Evolutionary conservation across 2,329 filamentous ascomycete species (phyloP).

Genomic region (Aspergillus sp.): DNA sequence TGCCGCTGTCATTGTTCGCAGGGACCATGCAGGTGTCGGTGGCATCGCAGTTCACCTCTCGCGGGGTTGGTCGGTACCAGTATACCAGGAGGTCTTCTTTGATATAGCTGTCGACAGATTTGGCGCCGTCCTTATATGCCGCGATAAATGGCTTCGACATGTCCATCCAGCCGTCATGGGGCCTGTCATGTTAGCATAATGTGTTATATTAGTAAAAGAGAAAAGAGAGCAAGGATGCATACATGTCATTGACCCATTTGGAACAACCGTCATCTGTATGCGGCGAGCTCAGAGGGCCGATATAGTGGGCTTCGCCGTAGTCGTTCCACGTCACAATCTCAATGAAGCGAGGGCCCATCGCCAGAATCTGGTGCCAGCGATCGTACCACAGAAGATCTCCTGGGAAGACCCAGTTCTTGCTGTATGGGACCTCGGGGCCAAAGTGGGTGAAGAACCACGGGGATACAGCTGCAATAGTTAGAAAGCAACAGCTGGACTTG

Average conservation of each 20-base stretch:
- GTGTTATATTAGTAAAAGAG: no score
- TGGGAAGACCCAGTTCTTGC: constrained; percentile 54
- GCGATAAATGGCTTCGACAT: constrained; percentile 56
- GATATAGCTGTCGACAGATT: constrained; percentile 38
- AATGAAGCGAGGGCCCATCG: constrained; percentile 48
- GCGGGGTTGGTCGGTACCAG: constrained; percentile 56
- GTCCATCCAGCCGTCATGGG: constrained; percentile 55
- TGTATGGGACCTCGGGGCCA: constrained; percentile 45
- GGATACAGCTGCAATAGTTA: constrained; percentile 36
- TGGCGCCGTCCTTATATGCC: constrained; percentile 51
- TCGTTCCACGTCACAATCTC: constrained; percentile 52
- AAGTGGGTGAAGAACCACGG: constrained; percentile 56
- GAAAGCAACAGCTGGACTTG: not conserved
- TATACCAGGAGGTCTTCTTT: constrained; percentile 53
- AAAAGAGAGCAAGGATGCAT: not conserved
- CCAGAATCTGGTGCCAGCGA: constrained; percentile 44
- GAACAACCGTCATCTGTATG: constrained; percentile 41
- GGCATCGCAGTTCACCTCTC: constrained; percentile 48
- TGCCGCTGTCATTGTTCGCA: constrained; percentile 48
- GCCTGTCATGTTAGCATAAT: constrained; percentile 29
- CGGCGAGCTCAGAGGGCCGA: constrained; percentile 47
- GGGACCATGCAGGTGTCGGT: constrained; percentile 52
- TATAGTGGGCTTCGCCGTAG: constrained; percentile 58
- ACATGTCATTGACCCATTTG: constrained; percentile 53
- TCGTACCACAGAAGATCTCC: constrained; percentile 47